Evolutionary conservation across 1,284 basidiomycete species (phyloP).

Genomic region (Ganoderma multipileum): DNA sequence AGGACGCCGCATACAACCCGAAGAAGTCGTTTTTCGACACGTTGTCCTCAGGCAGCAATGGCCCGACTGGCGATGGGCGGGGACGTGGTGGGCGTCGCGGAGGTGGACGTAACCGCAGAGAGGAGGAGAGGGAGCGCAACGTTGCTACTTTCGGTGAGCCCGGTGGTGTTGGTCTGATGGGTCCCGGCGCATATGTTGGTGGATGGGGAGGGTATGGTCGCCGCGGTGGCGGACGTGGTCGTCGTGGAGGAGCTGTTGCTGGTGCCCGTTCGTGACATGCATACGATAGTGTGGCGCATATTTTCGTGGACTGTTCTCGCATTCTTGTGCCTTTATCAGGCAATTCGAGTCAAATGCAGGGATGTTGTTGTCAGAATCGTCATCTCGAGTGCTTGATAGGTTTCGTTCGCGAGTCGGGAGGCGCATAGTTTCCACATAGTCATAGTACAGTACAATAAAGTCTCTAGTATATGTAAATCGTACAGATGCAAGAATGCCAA

Average conservation of each 20-base stretch:
- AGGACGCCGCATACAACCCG: slow-evolving; percentile 71
- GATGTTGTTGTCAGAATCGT: not conserved
- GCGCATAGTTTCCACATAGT: not conserved
- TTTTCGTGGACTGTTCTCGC: slow-evolving; percentile 13
- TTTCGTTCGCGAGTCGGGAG: not conserved
- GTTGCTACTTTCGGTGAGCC: slow-evolving; percentile 85
- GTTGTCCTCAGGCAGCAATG: slow-evolving; percentile 59
- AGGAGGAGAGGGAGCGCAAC: slow-evolving; percentile 81
- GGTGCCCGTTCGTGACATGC: slow-evolving; percentile 32
- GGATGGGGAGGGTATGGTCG: slow-evolving; percentile 60
- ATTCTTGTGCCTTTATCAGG: slow-evolving; percentile 15
- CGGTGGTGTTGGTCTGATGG: slow-evolving; percentile 75
- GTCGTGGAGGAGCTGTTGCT: slow-evolving; percentile 37
- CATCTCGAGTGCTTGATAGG: not conserved
- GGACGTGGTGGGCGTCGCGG: slow-evolving; percentile 53
- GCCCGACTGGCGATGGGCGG: slow-evolving; percentile 37
- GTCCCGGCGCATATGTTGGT: slow-evolving; percentile 63
- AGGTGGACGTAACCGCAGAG: slow-evolving; percentile 68
- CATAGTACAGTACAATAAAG: slow-evolving; percentile 22
- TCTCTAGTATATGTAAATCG: slow-evolving; percentile 6
- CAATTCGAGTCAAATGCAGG: slow-evolving; percentile 17
- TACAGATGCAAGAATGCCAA: not conserved
- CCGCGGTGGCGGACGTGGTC: slow-evolving; percentile 49
- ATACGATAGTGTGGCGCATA: not conserved
- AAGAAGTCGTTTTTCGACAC: slow-evolving; percentile 81